These are phyloP conservation scores for Hemerocallis citrina DNA, from an alignment of 106 monocot genomes.

Conservation along the genomic window DNA sequence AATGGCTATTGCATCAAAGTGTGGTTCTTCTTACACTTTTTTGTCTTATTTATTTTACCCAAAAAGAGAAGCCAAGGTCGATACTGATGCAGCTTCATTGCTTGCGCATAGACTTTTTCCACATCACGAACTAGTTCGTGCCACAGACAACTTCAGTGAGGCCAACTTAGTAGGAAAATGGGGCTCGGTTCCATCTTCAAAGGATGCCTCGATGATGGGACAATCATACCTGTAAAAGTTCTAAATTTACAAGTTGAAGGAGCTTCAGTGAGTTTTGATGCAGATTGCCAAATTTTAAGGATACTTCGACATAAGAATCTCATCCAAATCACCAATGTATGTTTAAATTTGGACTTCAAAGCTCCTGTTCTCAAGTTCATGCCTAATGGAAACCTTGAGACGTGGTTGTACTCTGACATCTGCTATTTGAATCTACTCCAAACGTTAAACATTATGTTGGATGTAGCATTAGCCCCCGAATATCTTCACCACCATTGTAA, in stretches of 20 bases:
- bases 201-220: constrained; percentile 2
- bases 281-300: too few species aligned
- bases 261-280: constrained; percentile 5
- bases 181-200: background rate
- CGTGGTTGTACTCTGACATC: constrained; percentile 12
- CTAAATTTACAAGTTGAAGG: constrained; percentile 7
- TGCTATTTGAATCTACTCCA: constrained; percentile 9
- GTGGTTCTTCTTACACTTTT: background rate
- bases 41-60: background rate
- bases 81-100: background rate
- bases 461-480: constrained; percentile 16
- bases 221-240: constrained; percentile 3
- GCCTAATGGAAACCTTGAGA: constrained; percentile 23
- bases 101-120: background rate
- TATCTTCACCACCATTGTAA: constrained; percentile 17
- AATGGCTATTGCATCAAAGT: too few species aligned
- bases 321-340: background rate
- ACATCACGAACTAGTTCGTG: background rate
- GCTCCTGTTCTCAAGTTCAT: constrained; percentile 20
- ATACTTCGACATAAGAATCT: background rate
- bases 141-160: background rate
- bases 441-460: constrained; percentile 9
- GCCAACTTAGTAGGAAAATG: background rate
- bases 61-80: background rate
- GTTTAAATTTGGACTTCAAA: background rate